Evolutionary conservation across 2,329 filamentous ascomycete species (phyloP).

Genomic region (Verticillium isaacii): DNA sequence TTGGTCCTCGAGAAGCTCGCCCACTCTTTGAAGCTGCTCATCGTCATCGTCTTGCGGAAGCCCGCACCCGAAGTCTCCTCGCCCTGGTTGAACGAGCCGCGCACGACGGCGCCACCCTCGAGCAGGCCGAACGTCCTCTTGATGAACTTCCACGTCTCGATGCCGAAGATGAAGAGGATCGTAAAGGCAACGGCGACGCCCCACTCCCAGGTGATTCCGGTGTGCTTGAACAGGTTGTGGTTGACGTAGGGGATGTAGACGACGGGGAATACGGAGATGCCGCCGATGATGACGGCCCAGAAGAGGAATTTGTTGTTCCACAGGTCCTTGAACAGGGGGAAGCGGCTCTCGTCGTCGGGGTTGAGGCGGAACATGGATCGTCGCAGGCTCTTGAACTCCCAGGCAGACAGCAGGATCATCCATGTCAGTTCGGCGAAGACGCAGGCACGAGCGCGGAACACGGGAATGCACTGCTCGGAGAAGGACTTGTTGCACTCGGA

Average conservation of each 20-base stretch:
- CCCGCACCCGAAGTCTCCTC: constrained; percentile 36
- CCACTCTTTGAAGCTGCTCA: constrained; percentile 47
- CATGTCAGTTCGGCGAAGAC: constrained; percentile 71
- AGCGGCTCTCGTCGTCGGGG: constrained; percentile 42
- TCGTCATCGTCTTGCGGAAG: constrained; percentile 42
- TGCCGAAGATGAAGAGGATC: constrained; percentile 58
- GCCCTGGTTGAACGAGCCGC: constrained; percentile 49
- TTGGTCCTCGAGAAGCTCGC: constrained; percentile 19
- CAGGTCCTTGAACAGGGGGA: constrained; percentile 57
- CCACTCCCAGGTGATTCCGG: constrained; percentile 71
- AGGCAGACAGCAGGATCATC: constrained; percentile 69
- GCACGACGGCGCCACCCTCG: constrained; percentile 45
- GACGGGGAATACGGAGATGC: constrained; percentile 59
- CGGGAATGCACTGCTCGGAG: constrained; percentile 49
- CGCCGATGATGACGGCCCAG: constrained; percentile 58
- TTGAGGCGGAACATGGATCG: constrained; percentile 67
- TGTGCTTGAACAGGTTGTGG: constrained; percentile 67
- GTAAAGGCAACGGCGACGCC: constrained; percentile 60
- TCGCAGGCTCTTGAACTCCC: constrained; percentile 72
- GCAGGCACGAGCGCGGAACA: constrained; percentile 67
- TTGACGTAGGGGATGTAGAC: constrained; percentile 72
- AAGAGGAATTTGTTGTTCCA: constrained; percentile 68
- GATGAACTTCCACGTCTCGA: constrained; percentile 67
- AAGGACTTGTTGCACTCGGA: constrained; percentile 57
- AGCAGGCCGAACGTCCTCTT: constrained; percentile 56